A percentile compares a stretch with the other conserved stretches of the same genome.
Conservation (phyloP, 1,284 basidiomycete species). For the Phylloboletellus chloephorus region DNA sequence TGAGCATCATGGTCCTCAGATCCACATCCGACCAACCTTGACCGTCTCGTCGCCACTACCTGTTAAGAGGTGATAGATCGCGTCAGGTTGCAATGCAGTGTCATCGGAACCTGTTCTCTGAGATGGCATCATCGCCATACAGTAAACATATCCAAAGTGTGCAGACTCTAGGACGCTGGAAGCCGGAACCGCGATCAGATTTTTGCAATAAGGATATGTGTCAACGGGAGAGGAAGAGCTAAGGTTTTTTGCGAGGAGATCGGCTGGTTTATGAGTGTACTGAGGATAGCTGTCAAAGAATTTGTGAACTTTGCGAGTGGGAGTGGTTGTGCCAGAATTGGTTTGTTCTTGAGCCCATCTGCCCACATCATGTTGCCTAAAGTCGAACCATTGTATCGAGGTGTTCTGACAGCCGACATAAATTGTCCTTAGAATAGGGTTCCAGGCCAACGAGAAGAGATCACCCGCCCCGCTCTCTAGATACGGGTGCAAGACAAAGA, state of each 20-base stretch:
- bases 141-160: conserved; percentile 93
- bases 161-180: conserved; percentile 78
- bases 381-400: conserved; percentile 80
- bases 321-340: conserved; percentile 45
- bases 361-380: conserved; percentile 33
- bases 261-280: conserved; percentile 58
- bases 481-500: conserved; percentile 82
- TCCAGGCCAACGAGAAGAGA: conserved; percentile 86
- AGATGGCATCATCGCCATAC: conserved; percentile 60
- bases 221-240: conserved; percentile 25
- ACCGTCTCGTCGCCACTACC: conserved; percentile 88
- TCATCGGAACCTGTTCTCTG: conserved; percentile 36
- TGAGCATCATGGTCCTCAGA: conserved; percentile 1
- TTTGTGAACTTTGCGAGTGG: conserved; percentile 59
- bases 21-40: conserved; percentile 47
- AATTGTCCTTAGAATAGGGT: conserved; percentile 61
- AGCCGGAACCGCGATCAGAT: conserved; percentile 52
- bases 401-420: conserved; percentile 92
- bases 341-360: conserved; percentile 19
- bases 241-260: conserved; percentile 54
- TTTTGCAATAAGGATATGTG: conserved; percentile 28
- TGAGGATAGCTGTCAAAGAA: conserved; percentile 80
- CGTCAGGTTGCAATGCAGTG: conserved; percentile 30
- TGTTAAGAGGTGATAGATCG: conserved; percentile 58
- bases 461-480: conserved; percentile 84